These are phyloP conservation scores for Blastocystis sp. DNA, from an alignment of 352 stramenopile genomes.

Conservation along the genomic window DNA sequence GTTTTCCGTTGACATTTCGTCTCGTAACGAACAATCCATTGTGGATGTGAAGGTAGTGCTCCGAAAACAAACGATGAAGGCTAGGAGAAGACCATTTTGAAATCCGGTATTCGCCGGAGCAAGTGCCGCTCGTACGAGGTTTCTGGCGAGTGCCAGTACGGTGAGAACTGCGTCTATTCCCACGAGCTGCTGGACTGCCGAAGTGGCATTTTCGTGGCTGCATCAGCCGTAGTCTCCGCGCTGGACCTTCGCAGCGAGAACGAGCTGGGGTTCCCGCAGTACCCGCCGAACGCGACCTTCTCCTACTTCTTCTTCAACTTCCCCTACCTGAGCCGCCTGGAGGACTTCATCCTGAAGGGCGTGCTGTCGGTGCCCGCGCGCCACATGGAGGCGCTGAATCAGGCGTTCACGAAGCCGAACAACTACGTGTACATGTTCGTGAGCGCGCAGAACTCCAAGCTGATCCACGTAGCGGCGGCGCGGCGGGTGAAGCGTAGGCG, in stretches of 20 bases:
- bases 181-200: neutral
- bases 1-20: neutral
- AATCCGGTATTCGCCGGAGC: slow-evolving; percentile 14
- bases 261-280: slow-evolving; percentile 2
- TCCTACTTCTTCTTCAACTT: slow-evolving; percentile 46
- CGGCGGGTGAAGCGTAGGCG: neutral
- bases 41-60: neutral
- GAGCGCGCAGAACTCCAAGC: neutral
- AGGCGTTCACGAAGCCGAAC: neutral
- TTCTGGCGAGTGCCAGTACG: neutral
- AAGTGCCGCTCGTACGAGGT: slow-evolving; percentile 49
- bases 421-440: slow-evolving; percentile 20
- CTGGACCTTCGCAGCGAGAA: too few relatives aligned
- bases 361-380: neutral
- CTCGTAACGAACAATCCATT: neutral
- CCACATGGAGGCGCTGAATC: neutral
- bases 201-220: neutral
- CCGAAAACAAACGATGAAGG: neutral
- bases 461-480: neutral
- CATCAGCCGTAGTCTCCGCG: too few relatives aligned
- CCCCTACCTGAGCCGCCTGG: neutral
- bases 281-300: neutral
- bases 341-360: neutral
- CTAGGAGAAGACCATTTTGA: slow-evolving; percentile 26
- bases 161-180: slow-evolving; percentile 32